Evolutionary conservation across 2,329 filamentous ascomycete species (phyloP).

Genomic region (Mycocentrospora acerina): DNA sequence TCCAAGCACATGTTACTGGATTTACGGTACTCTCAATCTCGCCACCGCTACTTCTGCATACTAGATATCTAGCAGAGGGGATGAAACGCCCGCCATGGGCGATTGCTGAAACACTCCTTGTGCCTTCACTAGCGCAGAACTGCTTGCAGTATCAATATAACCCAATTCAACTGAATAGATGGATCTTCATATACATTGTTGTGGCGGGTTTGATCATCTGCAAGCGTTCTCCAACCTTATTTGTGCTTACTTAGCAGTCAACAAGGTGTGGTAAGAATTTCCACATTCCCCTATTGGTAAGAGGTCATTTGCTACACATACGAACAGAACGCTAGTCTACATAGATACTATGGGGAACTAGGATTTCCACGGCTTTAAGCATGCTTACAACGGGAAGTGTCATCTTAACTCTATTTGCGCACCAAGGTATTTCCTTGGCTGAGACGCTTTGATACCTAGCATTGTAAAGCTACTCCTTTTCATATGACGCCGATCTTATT

Average conservation of each 20-base stretch:
- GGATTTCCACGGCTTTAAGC: slow-evolving; percentile 20
- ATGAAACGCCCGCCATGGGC: slow-evolving; percentile 16
- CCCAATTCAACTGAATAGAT: not conserved
- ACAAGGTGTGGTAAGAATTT: slow-evolving; percentile 14
- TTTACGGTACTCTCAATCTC: slow-evolving; percentile 18
- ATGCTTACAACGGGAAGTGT: slow-evolving; percentile 21
- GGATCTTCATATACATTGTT: slow-evolving; percentile 21
- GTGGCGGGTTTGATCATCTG: slow-evolving; percentile 16
- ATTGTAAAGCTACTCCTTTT: not conserved
- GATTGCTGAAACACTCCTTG: slow-evolving; percentile 24
- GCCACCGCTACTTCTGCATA: slow-evolving; percentile 18
- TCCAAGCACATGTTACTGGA: slow-evolving; percentile 11
- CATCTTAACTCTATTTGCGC: slow-evolving; percentile 29
- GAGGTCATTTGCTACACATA: too few relatives aligned
- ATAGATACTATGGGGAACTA: slow-evolving; percentile 25
- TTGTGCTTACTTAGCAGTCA: slow-evolving; percentile 3
- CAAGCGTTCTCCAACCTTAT: slow-evolving; percentile 5
- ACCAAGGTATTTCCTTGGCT: slow-evolving; percentile 17
- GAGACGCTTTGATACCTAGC: slow-evolving; percentile 20
- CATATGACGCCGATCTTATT: slow-evolving; percentile 5
- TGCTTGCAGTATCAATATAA: not conserved
- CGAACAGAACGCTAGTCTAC: slow-evolving; percentile 5
- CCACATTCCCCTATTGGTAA: too few relatives aligned
- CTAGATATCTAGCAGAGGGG: slow-evolving; percentile 22
- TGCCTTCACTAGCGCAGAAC: slow-evolving; percentile 18